Evolutionary conservation across 2,329 filamentous ascomycete species (phyloP).

Genomic region (Escovopsis sp.): DNA sequence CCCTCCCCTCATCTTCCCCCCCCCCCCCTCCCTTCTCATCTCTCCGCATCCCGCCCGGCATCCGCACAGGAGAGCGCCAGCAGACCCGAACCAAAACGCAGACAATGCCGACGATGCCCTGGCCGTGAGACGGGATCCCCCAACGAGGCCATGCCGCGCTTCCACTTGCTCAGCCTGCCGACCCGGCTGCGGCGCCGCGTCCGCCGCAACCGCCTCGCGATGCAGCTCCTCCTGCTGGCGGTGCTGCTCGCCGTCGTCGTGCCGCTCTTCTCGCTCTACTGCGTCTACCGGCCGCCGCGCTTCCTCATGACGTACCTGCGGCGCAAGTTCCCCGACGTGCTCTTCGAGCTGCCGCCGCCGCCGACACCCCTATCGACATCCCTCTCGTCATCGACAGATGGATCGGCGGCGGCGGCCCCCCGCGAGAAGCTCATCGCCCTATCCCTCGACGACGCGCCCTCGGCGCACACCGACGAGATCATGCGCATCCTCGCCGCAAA

Average conservation of each 20-base stretch:
- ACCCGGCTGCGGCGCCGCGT: slow-evolving; percentile 42
- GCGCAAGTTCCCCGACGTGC: slow-evolving; percentile 58
- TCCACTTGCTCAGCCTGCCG: slow-evolving; percentile 38
- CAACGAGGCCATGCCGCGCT: slow-evolving; percentile 18
- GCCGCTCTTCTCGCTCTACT: slow-evolving; percentile 39
- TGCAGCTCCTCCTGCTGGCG: slow-evolving; percentile 27
- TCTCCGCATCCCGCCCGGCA: too few species aligned
- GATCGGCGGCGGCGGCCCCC: too few species aligned
- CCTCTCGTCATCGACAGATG: too few species aligned
- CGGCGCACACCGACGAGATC: slow-evolving; percentile 55
- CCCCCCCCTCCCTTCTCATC: too few species aligned
- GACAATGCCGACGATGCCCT: too few species aligned
- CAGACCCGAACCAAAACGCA: too few species aligned
- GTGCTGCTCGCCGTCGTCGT: slow-evolving; percentile 22
- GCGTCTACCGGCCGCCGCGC: slow-evolving; percentile 69
- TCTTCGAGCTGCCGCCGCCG: slow-evolving; percentile 46
- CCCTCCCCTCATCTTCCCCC: too few species aligned
- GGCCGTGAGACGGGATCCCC: too few species aligned
- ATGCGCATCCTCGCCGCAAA: slow-evolving; percentile 50
- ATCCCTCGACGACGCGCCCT: slow-evolving; percentile 79
- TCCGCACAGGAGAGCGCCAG: too few species aligned
- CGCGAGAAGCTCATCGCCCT: slow-evolving; percentile 53
- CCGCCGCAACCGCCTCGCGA: slow-evolving; percentile 43
- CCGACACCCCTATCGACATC: slow-evolving; percentile 13
- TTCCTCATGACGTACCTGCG: slow-evolving; percentile 57